Conservation (phyloP, 2,329 filamentous ascomycete genomes). For the Trichoderma aggressivum region DNA sequence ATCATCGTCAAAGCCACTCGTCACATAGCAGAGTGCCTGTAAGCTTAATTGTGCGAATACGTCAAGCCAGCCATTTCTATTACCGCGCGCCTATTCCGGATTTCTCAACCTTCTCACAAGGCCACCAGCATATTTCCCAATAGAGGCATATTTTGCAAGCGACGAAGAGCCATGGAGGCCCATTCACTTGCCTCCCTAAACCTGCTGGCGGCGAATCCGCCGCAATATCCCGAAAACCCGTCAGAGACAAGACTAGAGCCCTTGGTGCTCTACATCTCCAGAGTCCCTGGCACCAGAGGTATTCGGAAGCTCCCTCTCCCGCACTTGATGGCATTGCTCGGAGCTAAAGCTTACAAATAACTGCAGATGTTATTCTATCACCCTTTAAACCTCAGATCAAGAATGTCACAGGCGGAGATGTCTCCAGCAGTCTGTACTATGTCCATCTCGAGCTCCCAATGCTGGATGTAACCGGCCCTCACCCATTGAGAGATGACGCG, state of each 20-base stretch:
- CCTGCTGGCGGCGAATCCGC: constrained; percentile 78
- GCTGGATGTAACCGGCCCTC: constrained; percentile 44
- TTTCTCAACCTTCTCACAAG: not conserved
- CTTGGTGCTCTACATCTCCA: constrained; percentile 83
- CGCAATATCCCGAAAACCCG: constrained; percentile 77
- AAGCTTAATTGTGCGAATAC: not conserved
- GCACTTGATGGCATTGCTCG: constrained; percentile 9
- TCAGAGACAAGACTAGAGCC: constrained; percentile 65
- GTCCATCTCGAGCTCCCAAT: constrained; percentile 64
- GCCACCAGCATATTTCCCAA: not conserved
- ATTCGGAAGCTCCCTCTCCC: constrained; percentile 23
- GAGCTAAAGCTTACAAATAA: constrained; percentile 20
- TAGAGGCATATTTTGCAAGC: not conserved
- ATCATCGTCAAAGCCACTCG: not conserved
- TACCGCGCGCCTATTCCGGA: not conserved
- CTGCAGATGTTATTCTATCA: constrained; percentile 84
- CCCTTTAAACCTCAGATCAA: constrained; percentile 85
- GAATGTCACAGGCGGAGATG: constrained; percentile 83
- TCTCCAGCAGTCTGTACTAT: constrained; percentile 86
- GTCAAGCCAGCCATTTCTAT: not conserved
- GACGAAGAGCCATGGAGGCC: constrained; percentile 59
- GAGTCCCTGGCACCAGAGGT: constrained; percentile 90
- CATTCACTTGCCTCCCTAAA: constrained; percentile 78
- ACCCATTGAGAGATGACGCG: constrained; percentile 29
- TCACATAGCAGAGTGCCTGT: not conserved